Conservation (phyloP, 2,329 filamentous ascomycete species). For the Juglanconis sp. region DNA sequence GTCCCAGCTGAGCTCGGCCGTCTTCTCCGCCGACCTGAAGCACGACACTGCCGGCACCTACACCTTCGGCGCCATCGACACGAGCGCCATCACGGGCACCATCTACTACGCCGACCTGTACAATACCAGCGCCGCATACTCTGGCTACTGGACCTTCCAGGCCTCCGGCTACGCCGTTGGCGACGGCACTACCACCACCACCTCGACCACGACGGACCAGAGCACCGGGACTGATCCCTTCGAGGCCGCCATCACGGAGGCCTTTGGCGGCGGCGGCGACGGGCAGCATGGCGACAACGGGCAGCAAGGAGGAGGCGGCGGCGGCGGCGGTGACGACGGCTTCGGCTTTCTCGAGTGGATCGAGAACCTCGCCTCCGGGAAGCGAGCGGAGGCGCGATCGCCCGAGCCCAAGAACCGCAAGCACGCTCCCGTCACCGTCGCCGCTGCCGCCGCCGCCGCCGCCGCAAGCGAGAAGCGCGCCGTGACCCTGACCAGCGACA, state of each 20-base stretch:
- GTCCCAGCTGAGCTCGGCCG: conserved; percentile 23
- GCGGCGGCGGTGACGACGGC: not conserved
- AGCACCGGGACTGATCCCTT: not conserved
- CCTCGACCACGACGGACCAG: not conserved
- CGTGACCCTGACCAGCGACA: conserved; percentile 24
- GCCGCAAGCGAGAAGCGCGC: conserved; percentile 4
- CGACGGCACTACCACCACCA: conserved; percentile 17
- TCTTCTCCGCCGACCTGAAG: conserved; percentile 31
- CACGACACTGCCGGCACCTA: conserved; percentile 34
- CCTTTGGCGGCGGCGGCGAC: not conserved
- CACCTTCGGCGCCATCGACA: conserved; percentile 36
- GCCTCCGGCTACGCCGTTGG: conserved; percentile 31
- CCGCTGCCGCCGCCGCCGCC: not conserved
- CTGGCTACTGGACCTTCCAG: conserved; percentile 37
- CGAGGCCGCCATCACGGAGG: too few species aligned
- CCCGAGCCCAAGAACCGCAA: conserved; percentile 1
- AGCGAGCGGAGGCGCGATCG: not conserved
- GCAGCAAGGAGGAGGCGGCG: not conserved
- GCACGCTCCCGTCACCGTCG: conserved; percentile 6
- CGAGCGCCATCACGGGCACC: conserved; percentile 29
- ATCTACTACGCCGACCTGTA: conserved; percentile 33
- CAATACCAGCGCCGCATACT: conserved; percentile 18
- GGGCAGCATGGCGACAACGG: not conserved
- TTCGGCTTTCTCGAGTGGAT: conserved; percentile 1
- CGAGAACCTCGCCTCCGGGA: not conserved